These are phyloP conservation scores for Solanum lycopersicoides DNA, from an alignment of 257 asterid genomes.

Conservation along the genomic window DNA sequence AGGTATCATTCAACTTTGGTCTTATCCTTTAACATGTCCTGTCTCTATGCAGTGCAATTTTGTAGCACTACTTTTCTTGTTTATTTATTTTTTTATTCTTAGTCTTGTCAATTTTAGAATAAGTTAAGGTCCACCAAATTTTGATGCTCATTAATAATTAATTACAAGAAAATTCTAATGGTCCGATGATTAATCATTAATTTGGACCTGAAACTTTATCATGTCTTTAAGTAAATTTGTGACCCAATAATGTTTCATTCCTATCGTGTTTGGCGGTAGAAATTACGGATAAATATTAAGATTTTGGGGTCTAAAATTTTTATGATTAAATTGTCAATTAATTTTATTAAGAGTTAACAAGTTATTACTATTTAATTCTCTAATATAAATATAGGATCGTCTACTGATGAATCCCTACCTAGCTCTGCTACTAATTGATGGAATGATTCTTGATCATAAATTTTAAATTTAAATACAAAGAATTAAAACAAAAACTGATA, in stretches of 20 bases:
- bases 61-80: neutral
- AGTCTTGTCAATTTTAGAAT: neutral
- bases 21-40: neutral
- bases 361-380: too few species aligned
- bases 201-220: neutral
- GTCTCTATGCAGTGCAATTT: neutral
- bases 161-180: neutral
- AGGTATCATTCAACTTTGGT: neutral
- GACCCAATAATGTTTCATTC: neutral
- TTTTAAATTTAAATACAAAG: rapidly evolving
- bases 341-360: too few species aligned
- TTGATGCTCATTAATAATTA: neutral
- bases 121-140: neutral
- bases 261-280: too few species aligned
- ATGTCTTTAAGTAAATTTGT: neutral
- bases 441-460: neutral
- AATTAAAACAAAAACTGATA: neutral
- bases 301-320: too few species aligned
- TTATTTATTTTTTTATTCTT: neutral
- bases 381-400: too few species aligned
- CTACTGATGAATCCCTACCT: too few species aligned
- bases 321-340: too few species aligned
- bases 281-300: too few species aligned
- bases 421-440: too few species aligned
- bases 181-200: neutral